Evolutionary conservation across 2,329 filamentous ascomycete species (phyloP).

Genomic region (Thelonectria rubi): DNA sequence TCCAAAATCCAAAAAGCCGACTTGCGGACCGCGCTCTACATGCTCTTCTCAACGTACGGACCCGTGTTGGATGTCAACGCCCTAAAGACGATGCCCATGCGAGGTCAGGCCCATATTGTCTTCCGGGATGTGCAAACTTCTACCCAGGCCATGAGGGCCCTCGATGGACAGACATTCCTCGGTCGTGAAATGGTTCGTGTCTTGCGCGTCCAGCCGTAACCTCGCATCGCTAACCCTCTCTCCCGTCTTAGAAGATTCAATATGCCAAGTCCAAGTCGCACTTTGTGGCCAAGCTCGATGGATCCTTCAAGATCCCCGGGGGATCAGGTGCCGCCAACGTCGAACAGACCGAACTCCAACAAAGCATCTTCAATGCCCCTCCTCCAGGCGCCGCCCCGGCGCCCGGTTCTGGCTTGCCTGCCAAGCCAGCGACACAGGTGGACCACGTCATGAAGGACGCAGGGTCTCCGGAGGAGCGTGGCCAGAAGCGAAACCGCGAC

Average conservation of each 20-base stretch:
- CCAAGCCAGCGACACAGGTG: slow-evolving; percentile 58
- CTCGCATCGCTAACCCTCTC: slow-evolving; percentile 16
- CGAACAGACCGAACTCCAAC: slow-evolving; percentile 77
- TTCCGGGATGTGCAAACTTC: slow-evolving; percentile 91
- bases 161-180: slow-evolving; percentile 87
- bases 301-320: slow-evolving; percentile 80
- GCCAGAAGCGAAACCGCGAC: slow-evolving; percentile 76
- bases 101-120: slow-evolving; percentile 92
- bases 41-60: slow-evolving; percentile 93
- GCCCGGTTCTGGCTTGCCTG: slow-evolving; percentile 52
- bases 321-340: slow-evolving; percentile 62
- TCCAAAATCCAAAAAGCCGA: slow-evolving; percentile 91
- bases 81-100: slow-evolving; percentile 90
- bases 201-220: background rate
- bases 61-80: slow-evolving; percentile 91
- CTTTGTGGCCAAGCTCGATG: slow-evolving; percentile 89
- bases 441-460: slow-evolving; percentile 62
- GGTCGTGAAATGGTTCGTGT: slow-evolving; percentile 81
- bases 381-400: slow-evolving; percentile 59
- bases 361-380: slow-evolving; percentile 80
- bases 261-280: slow-evolving; percentile 93
- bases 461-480: slow-evolving; percentile 63
- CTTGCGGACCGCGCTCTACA: slow-evolving; percentile 86
- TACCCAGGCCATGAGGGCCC: slow-evolving; percentile 89
- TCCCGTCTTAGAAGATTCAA: slow-evolving; percentile 75